A percentile compares a stretch with the other conserved stretches of the same genome.
These are phyloP conservation scores for Pseudevernia furfuracea DNA, from an alignment of 495 filamentous ascomycete species.

Conservation along the genomic window DNA sequence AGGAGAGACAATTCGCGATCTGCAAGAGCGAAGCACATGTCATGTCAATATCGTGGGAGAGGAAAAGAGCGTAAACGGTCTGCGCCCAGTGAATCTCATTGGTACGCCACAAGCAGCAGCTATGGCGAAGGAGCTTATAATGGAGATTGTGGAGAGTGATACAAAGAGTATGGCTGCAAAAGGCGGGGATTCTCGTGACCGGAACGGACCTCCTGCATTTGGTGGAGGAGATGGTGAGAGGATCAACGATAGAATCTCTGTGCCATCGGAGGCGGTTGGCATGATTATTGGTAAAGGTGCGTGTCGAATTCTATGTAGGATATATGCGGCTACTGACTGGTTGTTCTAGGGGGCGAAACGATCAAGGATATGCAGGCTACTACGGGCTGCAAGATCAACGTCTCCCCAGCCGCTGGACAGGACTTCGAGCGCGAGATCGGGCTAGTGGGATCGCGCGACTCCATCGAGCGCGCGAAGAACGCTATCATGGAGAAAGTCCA, in stretches of 20 bases:
- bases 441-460: constrained; percentile 61
- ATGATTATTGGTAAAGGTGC: constrained; percentile 82
- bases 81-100: constrained; percentile 78
- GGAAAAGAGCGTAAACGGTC: constrained; percentile 73
- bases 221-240: constrained; percentile 44
- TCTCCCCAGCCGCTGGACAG: constrained; percentile 59
- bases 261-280: constrained; percentile 77
- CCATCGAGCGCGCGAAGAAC: constrained; percentile 63
- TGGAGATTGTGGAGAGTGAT: constrained; percentile 84
- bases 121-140: constrained; percentile 67
- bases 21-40: constrained; percentile 75
- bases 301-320: background rate
- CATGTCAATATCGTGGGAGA: constrained; percentile 86
- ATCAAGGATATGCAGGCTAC: constrained; percentile 79
- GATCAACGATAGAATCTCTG: constrained; percentile 68
- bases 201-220: constrained; percentile 17
- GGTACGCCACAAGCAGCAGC: constrained; percentile 58
- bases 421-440: constrained; percentile 75
- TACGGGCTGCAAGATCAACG: constrained; percentile 84
- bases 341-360: constrained; percentile 56
- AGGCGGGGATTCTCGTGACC: constrained; percentile 20
- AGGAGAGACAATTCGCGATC: constrained; percentile 81
- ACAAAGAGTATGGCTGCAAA: constrained; percentile 46
- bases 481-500: constrained; percentile 86
- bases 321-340: constrained; percentile 13